Base-by-base conservation (phyloP, 768 basidiomycete genomes). In the Baorangia bicolor region DNA sequence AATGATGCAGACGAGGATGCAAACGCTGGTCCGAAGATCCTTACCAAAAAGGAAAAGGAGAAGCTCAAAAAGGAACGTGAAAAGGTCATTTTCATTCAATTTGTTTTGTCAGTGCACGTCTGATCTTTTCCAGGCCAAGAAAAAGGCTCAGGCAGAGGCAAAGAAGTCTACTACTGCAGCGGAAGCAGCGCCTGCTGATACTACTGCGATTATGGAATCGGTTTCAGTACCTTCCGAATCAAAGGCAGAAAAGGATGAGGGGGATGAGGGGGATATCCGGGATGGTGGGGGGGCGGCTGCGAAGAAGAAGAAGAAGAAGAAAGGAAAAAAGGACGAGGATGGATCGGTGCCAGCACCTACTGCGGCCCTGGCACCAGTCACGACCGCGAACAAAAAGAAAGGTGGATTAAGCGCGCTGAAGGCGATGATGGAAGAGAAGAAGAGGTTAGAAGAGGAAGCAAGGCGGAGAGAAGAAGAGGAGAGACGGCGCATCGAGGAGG, bases 41-140 rank as follows among this genome's bases (percentile, higher is more conserved):
- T 97, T 34, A 87, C 88, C 18, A 98, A 98, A 77, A 97, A 96
- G 71, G 92, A 98, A 79, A 98, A 98, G 75, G 95, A 98, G 71
- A 87, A 87, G 69, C 77, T 96, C 57, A 98, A 98, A 83, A 98
- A 98, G 76, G 95, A 98, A 74, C 84, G 86, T 49, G 94, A 97
- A 77, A 97, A 97, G 88, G 94, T 88, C 34, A 45, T 65, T 38
- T 55, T 21, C 38, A 38, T 39, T 37, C n/a, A 51, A 11, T 6
- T 39, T 50, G n/a, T n/a, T 48, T 30, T 57, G 48, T 51, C 35
- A 10, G 46, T 51, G 57, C 31, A 58, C 49, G 14, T 59, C 51
- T 59, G 49, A 55, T 47, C 18, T 49, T 53, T 53, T 60, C 2
- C 66, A 95, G 92, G 40, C 84, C 77, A 35, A 86, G 69, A 25